A percentile compares a stretch with the other conserved stretches of the same genome.
These are phyloP conservation scores for Cryptococcus sp. DNA, from an alignment of 1,284 basidiomycete genomes.

Conservation along the genomic window DNA sequence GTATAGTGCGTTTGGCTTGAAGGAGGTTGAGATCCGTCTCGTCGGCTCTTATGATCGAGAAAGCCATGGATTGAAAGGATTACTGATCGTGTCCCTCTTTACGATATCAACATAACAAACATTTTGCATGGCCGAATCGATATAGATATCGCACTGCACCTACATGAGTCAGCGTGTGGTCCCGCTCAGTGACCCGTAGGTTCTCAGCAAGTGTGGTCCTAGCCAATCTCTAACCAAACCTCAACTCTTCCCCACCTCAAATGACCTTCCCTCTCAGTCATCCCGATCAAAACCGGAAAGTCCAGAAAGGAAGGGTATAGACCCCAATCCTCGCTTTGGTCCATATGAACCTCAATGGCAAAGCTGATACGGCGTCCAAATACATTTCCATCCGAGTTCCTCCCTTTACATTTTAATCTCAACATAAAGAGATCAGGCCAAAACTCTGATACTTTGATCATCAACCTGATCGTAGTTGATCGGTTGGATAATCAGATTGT, in stretches of 20 bases:
- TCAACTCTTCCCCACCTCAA: conserved; percentile 1
- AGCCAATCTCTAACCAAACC: conserved; percentile 7
- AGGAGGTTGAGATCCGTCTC: too few relatives aligned
- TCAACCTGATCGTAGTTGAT: neutral
- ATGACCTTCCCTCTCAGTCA: neutral
- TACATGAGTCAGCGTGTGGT: neutral
- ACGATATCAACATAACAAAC: too few relatives aligned
- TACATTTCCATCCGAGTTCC: conserved; percentile 20
- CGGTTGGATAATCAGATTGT: conserved; percentile 3
- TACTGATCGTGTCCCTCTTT: too few relatives aligned
- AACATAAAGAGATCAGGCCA: conserved; percentile 13
- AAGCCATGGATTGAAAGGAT: too few relatives aligned
- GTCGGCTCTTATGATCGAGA: too few relatives aligned
- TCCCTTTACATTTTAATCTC: conserved; percentile 6
- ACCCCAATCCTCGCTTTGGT: conserved; percentile 29
- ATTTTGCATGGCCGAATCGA: too few relatives aligned
- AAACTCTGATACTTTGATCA: conserved; percentile 13
- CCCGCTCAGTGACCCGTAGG: conserved; percentile 14
- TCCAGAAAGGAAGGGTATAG: neutral
- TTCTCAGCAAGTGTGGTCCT: conserved; percentile 2
- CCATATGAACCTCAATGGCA: conserved; percentile 5
- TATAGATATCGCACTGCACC: neutral
- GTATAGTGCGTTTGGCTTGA: too few relatives aligned
- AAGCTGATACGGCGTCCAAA: conserved; percentile 25
- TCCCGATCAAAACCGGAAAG: neutral